Conservation (phyloP, 768 basidiomycete species). For the Xerocomus potaroensis region DNA sequence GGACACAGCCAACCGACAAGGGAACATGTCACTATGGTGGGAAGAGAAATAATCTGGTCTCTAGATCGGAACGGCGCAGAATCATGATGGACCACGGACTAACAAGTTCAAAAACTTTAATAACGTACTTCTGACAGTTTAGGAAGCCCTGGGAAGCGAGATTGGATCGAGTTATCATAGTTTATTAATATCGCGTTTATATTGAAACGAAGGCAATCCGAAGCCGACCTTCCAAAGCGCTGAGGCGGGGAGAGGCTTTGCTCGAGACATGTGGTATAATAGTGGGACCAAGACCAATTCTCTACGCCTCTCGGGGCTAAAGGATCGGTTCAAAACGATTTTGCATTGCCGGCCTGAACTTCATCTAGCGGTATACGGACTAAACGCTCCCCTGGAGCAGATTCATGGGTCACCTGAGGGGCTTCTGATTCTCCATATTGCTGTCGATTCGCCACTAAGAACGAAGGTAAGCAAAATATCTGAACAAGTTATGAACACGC, state of each 20-base stretch:
- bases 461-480: not conserved
- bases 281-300: not conserved
- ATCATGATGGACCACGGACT: not conserved
- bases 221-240: not conserved
- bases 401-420: constrained; percentile 7
- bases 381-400: constrained; percentile 51
- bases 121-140: not conserved
- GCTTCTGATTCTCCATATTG: constrained; percentile 27
- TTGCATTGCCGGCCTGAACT: constrained; percentile 35
- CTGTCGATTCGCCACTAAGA: constrained; percentile 48
- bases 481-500: constrained; percentile 23
- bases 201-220: not conserved
- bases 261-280: not conserved
- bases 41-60: no score
- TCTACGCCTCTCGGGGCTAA: not conserved
- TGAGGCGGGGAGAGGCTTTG: not conserved
- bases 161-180: not conserved
- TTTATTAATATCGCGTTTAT: not conserved
- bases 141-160: not conserved
- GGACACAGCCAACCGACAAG: no score
- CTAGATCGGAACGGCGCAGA: not conserved
- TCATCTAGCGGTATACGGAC: constrained; percentile 75
- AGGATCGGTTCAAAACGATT: constrained; percentile 6
- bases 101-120: not conserved
- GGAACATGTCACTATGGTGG: no score